Percentiles rank a stretch among this genome's conserved stretches.
phyloP scores from a whole-genome alignment of 1,139 yeast genomes.

The Diutina sp. region DNA sequence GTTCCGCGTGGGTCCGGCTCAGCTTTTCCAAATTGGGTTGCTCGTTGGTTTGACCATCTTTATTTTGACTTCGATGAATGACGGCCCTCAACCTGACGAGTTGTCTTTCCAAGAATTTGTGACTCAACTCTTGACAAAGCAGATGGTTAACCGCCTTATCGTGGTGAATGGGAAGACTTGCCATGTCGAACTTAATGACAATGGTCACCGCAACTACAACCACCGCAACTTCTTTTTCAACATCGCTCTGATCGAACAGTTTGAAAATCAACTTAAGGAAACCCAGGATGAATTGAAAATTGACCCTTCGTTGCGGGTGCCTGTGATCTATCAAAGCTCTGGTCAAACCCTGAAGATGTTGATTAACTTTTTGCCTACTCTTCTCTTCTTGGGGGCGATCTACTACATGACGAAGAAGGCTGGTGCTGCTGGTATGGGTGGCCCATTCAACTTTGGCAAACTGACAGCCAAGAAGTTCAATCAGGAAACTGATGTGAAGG shows the following conservation, averaged over 20 bases:
- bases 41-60: background rate
- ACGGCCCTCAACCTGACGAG: background rate
- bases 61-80: background rate
- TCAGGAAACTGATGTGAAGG: slow-evolving; percentile 81
- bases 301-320: slow-evolving; percentile 56
- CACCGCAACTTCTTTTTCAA: slow-evolving; percentile 30
- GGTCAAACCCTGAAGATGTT: slow-evolving; percentile 52
- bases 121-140: background rate
- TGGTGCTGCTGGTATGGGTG: slow-evolving; percentile 38
- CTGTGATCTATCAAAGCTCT: slow-evolving; percentile 68
- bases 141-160: background rate
- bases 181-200: background rate
- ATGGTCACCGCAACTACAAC: background rate
- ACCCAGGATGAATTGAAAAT: slow-evolving; percentile 62
- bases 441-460: slow-evolving; percentile 68
- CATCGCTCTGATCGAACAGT: slow-evolving; percentile 86
- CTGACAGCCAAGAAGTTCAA: slow-evolving; percentile 86
- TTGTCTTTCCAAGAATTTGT: slow-evolving; percentile 1
- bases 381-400: slow-evolving; percentile 74
- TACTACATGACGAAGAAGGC: slow-evolving; percentile 53
- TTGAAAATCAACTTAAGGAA: slow-evolving; percentile 70
- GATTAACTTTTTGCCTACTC: slow-evolving; percentile 72
- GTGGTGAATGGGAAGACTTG: background rate
- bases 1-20: background rate
- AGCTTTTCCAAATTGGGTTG: background rate